These are phyloP conservation scores for Obelidium mucronatum DNA, from an alignment of 192 early-diverging fungal genomes.

Conservation along the genomic window DNA sequence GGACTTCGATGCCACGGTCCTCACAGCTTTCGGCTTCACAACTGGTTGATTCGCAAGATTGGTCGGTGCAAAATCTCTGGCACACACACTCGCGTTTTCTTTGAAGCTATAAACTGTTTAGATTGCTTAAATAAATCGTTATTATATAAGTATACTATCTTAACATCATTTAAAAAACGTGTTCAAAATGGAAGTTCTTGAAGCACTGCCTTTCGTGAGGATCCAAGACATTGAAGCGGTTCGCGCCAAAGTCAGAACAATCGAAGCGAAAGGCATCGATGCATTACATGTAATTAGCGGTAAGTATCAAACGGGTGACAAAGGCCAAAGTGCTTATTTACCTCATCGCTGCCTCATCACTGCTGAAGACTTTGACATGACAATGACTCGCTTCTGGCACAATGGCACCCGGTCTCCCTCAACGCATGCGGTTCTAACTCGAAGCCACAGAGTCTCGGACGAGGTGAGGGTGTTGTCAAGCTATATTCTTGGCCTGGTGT, in stretches of 20 bases:
- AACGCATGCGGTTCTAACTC: constrained; percentile 53
- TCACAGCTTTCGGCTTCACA: not conserved
- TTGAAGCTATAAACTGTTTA: too few species aligned
- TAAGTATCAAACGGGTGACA: constrained; percentile 36
- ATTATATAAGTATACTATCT: too few species aligned
- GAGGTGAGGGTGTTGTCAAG: constrained; percentile 44
- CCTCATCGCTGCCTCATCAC: not conserved
- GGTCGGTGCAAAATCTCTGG: too few species aligned
- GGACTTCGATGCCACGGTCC: not conserved
- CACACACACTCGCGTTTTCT: too few species aligned
- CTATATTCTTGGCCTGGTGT: too few species aligned
- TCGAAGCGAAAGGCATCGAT: constrained; percentile 54
- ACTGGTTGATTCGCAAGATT: not conserved
- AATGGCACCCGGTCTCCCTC: constrained; percentile 52
- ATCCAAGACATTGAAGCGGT: constrained; percentile 50
- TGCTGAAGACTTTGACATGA: constrained; percentile 76
- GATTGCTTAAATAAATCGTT: too few species aligned
- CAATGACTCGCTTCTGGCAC: constrained; percentile 63
- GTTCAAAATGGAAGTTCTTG: too few species aligned
- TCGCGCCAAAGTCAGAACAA: constrained; percentile 53
- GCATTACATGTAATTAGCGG: constrained; percentile 66
- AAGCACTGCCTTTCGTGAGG: not conserved
- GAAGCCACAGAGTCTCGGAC: constrained; percentile 38
- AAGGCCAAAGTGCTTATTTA: not conserved
- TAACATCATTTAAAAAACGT: too few species aligned